Percentiles rank a stretch among this genome's conserved stretches.
Conservation (phyloP, 2,329 filamentous ascomycete species). For the Ophidiomyces ophidiicola region DNA sequence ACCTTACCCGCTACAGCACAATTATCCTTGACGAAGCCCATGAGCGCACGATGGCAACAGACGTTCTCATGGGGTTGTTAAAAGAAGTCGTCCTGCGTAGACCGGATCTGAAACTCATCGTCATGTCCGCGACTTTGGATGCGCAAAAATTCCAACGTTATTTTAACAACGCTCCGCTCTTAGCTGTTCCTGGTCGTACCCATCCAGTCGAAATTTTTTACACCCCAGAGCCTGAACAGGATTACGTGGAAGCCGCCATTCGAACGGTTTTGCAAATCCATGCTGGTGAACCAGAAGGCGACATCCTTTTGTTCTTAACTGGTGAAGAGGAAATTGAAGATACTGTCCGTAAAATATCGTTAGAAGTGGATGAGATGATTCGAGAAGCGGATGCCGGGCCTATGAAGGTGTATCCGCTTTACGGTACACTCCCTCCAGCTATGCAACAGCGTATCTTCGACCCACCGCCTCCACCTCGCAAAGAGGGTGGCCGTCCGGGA, state of each 20-base stretch:
- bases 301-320: constrained; percentile 87
- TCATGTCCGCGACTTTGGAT: constrained; percentile 97
- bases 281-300: constrained; percentile 79
- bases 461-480: constrained; percentile 61
- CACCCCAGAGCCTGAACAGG: constrained; percentile 86
- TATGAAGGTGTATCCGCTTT: constrained; percentile 80
- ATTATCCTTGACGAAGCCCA: constrained; percentile 98
- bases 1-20: constrained; percentile 83
- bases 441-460: constrained; percentile 96
- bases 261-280: constrained; percentile 95
- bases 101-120: constrained; percentile 90
- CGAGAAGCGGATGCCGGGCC: constrained; percentile 86
- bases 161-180: constrained; percentile 84
- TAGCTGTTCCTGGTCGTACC: constrained; percentile 88
- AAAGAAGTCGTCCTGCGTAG: constrained; percentile 77
- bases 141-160: constrained; percentile 97
- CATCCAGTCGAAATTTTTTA: constrained; percentile 98
- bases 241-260: constrained; percentile 92
- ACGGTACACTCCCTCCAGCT: constrained; percentile 79
- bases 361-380: constrained; percentile 85
- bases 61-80: constrained; percentile 91
- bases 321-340: constrained; percentile 99
- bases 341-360: constrained; percentile 75
- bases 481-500: constrained; percentile 69
- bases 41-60: constrained; percentile 91